Conservation (phyloP, 202 grass and related monocot genomes). For the Setaria italica region DNA sequence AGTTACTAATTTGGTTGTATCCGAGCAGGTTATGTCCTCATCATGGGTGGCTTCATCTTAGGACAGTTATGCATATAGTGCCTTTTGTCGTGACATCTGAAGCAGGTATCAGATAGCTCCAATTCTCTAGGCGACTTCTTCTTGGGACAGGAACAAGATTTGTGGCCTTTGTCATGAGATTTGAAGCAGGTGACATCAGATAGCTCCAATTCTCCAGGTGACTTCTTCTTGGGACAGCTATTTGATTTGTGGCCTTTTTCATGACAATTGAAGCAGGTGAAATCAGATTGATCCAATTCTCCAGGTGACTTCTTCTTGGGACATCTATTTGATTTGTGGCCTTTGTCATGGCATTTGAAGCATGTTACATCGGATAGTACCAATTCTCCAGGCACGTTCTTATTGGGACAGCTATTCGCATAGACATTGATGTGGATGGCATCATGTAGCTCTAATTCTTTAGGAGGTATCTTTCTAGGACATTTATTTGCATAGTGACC, state of each 20-base stretch:
- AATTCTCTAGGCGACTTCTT: not conserved
- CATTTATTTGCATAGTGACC: slow-evolving; percentile 19
- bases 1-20: too few species aligned
- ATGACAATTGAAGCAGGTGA: too few species aligned
- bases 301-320: not conserved
- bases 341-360: slow-evolving; percentile 10
- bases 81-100: too few species aligned
- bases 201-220: not conserved
- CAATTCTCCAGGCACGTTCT: not conserved
- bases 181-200: slow-evolving; percentile 26
- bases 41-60: too few species aligned
- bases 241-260: too few species aligned
- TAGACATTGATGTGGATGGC: not conserved
- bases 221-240: too few species aligned
- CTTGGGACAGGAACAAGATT: not conserved
- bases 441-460: not conserved
- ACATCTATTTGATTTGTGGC: slow-evolving; percentile 10
- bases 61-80: too few species aligned
- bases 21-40: too few species aligned
- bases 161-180: slow-evolving; percentile 9
- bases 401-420: not conserved
- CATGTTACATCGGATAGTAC: slow-evolving; percentile 5
- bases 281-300: not conserved
- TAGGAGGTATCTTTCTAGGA: not conserved
- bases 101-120: not conserved